These are phyloP conservation scores for Quercus bicolor DNA, from an alignment of 306 rosid genomes.

Conservation along the genomic window DNA sequence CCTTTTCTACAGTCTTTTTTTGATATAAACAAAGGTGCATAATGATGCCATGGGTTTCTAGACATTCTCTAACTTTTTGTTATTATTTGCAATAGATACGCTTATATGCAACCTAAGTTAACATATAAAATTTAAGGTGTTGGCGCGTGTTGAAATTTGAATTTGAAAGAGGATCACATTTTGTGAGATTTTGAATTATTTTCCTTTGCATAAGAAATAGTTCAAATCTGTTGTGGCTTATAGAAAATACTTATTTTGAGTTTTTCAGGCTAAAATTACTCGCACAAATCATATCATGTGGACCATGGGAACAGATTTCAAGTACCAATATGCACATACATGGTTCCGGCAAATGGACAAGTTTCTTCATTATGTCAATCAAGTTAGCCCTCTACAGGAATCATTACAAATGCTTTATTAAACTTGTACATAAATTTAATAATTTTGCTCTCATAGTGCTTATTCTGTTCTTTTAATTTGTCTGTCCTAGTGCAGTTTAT, in stretches of 20 bases:
- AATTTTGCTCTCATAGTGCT: not conserved
- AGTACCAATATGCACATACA: slow-evolving; percentile 81
- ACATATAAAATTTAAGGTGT: not conserved
- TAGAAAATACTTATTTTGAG: not conserved
- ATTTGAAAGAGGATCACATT: not conserved
- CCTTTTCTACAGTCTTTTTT: not conserved
- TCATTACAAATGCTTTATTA: no score
- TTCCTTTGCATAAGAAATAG: not conserved
- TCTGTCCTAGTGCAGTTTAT: not conserved
- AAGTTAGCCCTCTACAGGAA: slow-evolving; percentile 33
- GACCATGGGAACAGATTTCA: slow-evolving; percentile 99
- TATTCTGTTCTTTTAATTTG: not conserved
- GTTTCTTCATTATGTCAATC: slow-evolving; percentile 87
- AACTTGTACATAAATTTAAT: no score
- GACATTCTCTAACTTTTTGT: not conserved
- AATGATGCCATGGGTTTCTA: not conserved
- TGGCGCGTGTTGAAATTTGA: not conserved
- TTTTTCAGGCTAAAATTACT: slow-evolving; percentile 83
- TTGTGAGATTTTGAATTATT: not conserved
- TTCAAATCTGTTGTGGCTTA: slow-evolving; percentile 14
- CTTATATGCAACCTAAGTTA: not conserved
- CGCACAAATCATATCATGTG: slow-evolving; percentile 96
- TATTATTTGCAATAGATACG: not conserved
- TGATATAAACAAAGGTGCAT: no score
- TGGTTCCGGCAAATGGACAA: slow-evolving; percentile 95